phyloP scores from a whole-genome alignment of 1,139 yeast genomes.

The Kodamaea sp. region DNA sequence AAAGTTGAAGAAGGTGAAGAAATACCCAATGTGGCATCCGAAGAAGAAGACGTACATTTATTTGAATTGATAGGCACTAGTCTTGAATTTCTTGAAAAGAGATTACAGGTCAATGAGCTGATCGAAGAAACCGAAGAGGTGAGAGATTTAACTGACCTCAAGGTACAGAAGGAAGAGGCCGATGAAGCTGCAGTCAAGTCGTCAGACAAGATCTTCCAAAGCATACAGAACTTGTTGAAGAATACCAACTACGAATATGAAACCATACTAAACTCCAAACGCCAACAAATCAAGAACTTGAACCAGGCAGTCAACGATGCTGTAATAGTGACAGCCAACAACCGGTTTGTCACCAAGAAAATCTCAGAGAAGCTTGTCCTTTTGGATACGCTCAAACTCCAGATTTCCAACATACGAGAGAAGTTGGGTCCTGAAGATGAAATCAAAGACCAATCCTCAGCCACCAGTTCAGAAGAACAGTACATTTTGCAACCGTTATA shows the following conservation, averaged over 20 bases:
- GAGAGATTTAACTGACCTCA: constrained; percentile 14
- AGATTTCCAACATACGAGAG: constrained; percentile 45
- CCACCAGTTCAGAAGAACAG: constrained; percentile 38
- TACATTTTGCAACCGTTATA: constrained; percentile 64
- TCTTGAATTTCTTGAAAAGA: constrained; percentile 34
- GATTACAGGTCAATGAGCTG: constrained; percentile 25
- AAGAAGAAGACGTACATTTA: constrained; percentile 25
- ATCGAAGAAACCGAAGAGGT: constrained; percentile 24
- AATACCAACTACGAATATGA: constrained; percentile 46
- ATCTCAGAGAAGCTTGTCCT: constrained; percentile 39
- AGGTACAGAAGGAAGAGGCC: constrained; percentile 10
- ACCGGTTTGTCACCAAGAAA: constrained; percentile 40
- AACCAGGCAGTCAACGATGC: constrained; percentile 44
- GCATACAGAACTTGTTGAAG: constrained; percentile 42
- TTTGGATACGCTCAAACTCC: constrained; percentile 46
- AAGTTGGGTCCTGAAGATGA: constrained; percentile 30
- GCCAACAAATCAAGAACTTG: constrained; percentile 37
- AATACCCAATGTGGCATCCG: constrained; percentile 15
- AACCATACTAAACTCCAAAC: constrained; percentile 36
- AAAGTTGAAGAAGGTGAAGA: constrained; percentile 12
- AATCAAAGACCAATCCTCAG: constrained; percentile 15
- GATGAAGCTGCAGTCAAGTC: constrained; percentile 15
- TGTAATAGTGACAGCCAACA: constrained; percentile 47
- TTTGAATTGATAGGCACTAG: constrained; percentile 39
- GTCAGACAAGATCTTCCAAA: constrained; percentile 39